Percentiles rank a stretch among this genome's conserved stretches.
Conservation (phyloP, 352 stramenopile genomes). For the Globisporangium solare region DNA sequence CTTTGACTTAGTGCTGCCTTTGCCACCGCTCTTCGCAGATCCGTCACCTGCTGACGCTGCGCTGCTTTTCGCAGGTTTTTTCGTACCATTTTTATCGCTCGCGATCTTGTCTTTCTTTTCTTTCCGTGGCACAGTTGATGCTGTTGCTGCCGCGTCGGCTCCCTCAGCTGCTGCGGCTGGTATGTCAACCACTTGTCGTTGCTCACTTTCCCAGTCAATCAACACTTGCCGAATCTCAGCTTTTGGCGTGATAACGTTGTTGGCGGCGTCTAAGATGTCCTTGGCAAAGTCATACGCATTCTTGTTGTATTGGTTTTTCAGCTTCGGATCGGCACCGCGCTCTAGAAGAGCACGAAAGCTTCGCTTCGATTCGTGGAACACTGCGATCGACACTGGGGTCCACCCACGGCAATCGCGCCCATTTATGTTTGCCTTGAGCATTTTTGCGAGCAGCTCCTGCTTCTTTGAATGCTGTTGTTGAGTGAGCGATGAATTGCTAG, state of each 20-base stretch:
- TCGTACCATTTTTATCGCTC: slow-evolving; percentile 4
- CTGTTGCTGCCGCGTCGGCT: background rate
- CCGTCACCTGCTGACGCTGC: background rate
- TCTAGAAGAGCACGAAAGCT: slow-evolving; percentile 65
- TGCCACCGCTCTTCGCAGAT: background rate
- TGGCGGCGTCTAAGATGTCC: slow-evolving; percentile 82
- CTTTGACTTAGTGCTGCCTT: background rate
- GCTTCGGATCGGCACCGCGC: slow-evolving; percentile 69
- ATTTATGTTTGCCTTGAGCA: slow-evolving; percentile 68
- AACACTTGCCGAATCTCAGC: slow-evolving; percentile 69
- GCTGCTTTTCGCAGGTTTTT: slow-evolving; percentile 4
- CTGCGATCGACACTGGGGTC: slow-evolving; percentile 78
- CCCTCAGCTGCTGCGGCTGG: background rate
- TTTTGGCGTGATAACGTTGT: slow-evolving; percentile 75
- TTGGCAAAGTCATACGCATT: slow-evolving; percentile 87
- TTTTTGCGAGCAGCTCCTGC: slow-evolving; percentile 33
- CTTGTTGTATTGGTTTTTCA: slow-evolving; percentile 91
- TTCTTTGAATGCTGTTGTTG: slow-evolving; percentile 25
- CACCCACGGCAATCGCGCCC: slow-evolving; percentile 79
- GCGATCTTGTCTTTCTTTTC: background rate
- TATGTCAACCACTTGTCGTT: slow-evolving; percentile 24
- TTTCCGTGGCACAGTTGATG: background rate
- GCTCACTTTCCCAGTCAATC: slow-evolving; percentile 54
- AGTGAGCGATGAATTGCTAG: slow-evolving; percentile 14
- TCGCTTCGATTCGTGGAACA: slow-evolving; percentile 85